These are phyloP conservation scores for Phialocephala sp. DNA, from an alignment of 2,329 filamentous ascomycete genomes.

Conservation along the genomic window DNA sequence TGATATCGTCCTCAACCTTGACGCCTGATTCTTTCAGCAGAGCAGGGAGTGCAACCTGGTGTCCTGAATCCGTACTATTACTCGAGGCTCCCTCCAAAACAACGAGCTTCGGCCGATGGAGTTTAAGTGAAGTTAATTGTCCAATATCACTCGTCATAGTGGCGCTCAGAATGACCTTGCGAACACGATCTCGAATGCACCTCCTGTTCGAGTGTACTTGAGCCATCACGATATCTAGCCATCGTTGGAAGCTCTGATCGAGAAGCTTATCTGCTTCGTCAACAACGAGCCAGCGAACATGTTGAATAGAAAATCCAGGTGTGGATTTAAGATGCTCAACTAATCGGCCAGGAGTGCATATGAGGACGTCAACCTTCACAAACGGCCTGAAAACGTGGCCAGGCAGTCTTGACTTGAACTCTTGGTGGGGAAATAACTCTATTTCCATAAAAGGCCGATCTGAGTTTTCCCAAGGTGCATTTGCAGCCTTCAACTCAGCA, in stretches of 20 bases:
- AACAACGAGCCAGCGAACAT: conserved; percentile 86
- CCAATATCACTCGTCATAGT: conserved; percentile 90
- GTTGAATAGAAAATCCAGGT: conserved; percentile 77
- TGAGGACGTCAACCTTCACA: conserved; percentile 83
- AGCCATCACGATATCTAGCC: conserved; percentile 76
- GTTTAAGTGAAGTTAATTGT: conserved; percentile 74
- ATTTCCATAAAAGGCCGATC: conserved; percentile 39
- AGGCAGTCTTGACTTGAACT: conserved; percentile 50
- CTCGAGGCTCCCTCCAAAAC: conserved; percentile 63
- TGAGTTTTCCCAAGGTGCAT: conserved; percentile 53
- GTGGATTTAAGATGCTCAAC: conserved; percentile 91
- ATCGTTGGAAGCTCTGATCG: conserved; percentile 91
- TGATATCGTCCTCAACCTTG: conserved; percentile 69
- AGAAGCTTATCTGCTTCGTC: conserved; percentile 94
- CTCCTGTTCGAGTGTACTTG: conserved; percentile 48
- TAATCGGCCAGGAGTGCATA: conserved; percentile 89
- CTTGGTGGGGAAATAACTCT: conserved; percentile 42
- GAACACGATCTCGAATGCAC: conserved; percentile 50
- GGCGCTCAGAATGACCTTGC: conserved; percentile 87
- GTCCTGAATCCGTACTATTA: conserved; percentile 37
- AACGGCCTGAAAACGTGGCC: conserved; percentile 68
- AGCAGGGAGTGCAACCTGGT: conserved; percentile 63
- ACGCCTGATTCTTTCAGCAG: conserved; percentile 69
- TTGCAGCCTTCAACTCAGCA: conserved; percentile 46
- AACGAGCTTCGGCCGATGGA: conserved; percentile 77